Conservation (phyloP, 495 filamentous ascomycete genomes). For the Pyrenula aspistea region DNA sequence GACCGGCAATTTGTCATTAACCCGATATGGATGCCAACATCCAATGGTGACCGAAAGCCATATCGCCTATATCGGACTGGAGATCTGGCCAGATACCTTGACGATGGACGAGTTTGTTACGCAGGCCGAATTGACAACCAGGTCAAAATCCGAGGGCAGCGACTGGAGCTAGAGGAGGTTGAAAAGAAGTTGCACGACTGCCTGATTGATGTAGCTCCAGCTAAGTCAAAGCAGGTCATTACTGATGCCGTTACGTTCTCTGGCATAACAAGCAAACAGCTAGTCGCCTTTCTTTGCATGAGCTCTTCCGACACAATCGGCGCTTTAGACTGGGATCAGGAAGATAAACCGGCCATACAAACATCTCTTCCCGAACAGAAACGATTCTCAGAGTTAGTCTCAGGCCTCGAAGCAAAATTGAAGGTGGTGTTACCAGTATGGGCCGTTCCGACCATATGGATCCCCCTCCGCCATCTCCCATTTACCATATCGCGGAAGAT, state of each 20-base stretch:
- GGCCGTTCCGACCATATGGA: not conserved
- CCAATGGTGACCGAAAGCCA: slow-evolving; percentile 11
- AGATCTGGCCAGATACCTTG: slow-evolving; percentile 32
- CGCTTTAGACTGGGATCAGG: not conserved
- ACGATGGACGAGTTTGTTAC: slow-evolving; percentile 29
- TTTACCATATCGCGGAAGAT: not conserved
- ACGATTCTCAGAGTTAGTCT: not conserved
- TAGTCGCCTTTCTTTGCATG: not conserved
- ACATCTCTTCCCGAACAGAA: not conserved
- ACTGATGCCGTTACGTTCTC: not conserved
- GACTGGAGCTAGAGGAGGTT: slow-evolving; percentile 37
- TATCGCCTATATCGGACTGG: slow-evolving; percentile 41
- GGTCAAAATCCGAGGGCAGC: slow-evolving; percentile 38
- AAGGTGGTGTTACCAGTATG: not conserved
- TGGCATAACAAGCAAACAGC: not conserved
- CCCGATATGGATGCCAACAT: slow-evolving; percentile 27
- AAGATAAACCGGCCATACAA: not conserved
- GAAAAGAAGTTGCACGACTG: slow-evolving; percentile 11
- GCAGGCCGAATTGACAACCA: slow-evolving; percentile 37
- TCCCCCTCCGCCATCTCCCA: not conserved
- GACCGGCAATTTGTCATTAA: slow-evolving; percentile 26
- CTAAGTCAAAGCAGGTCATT: not conserved
- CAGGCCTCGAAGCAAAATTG: not conserved
- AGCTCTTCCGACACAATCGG: not conserved
- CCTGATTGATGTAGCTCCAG: not conserved